These are phyloP conservation scores for Gossypium australe DNA, from an alignment of 345 rosid species.

Conservation along the genomic window DNA sequence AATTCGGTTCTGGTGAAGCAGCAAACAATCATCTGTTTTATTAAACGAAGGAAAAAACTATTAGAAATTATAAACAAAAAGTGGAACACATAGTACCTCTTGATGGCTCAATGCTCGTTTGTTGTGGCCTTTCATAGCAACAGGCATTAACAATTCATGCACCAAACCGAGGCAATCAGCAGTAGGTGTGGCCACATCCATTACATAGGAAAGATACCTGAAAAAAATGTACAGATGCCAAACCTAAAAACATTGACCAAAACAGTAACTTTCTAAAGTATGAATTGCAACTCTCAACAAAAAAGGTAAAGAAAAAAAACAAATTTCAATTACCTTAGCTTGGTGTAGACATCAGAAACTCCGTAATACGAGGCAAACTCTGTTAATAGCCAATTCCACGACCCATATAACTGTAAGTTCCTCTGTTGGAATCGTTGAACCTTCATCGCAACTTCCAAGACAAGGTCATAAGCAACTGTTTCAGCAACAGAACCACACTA, in stretches of 20 bases:
- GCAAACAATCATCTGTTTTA: conserved; percentile 14
- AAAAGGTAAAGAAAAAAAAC: background rate
- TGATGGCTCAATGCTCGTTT: conserved; percentile 85
- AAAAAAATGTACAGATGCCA: conserved; percentile 14
- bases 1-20: conserved; percentile 68
- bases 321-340: conserved; percentile 56
- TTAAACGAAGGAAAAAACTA: background rate
- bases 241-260: conserved; percentile 4
- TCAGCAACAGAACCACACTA: conserved; percentile 97
- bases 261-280: background rate
- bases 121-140: conserved; percentile 70
- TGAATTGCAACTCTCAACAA: background rate
- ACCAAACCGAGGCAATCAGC: conserved; percentile 88
- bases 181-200: conserved; percentile 98
- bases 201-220: conserved; percentile 88
- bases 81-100: conserved; percentile 45
- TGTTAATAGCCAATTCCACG: conserved; percentile 94
- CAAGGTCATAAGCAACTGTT: conserved; percentile 92
- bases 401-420: conserved; percentile 65
- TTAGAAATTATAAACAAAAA: conserved; percentile 4
- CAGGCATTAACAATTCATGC: conserved; percentile 74
- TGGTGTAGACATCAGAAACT: conserved; percentile 81
- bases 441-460: conserved; percentile 86
- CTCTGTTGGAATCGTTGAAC: conserved; percentile 86
- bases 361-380: conserved; percentile 94